phyloP scores from a whole-genome alignment of 257 asterid genomes.

The Gentiana dahurica region DNA sequence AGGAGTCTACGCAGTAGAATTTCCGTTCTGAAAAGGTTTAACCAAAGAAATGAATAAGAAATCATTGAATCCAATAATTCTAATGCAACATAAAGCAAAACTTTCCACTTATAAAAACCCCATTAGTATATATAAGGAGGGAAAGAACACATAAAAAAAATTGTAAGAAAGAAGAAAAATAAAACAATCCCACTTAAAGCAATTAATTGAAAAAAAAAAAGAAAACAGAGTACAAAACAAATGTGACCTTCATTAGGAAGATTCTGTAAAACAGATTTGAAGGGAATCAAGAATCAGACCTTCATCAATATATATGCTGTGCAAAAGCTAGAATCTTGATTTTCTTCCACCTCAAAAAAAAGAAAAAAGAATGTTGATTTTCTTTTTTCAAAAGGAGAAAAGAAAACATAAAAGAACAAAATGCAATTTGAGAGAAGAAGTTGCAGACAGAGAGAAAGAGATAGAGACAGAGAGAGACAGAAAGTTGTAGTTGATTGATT shows the following conservation, averaged over 20 bases:
- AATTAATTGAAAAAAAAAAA: slow-evolving; percentile 15
- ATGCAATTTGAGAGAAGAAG: background rate
- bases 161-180: too few relatives aligned
- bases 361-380: too few relatives aligned
- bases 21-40: background rate
- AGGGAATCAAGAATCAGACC: slow-evolving; percentile 35
- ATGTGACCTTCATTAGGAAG: background rate
- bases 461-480: background rate
- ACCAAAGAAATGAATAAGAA: background rate
- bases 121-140: background rate
- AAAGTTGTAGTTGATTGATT: slow-evolving; percentile 2
- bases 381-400: too few relatives aligned
- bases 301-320: slow-evolving; percentile 27
- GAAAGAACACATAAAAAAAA: background rate
- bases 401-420: too few relatives aligned
- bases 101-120: background rate
- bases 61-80: slow-evolving; percentile 6
- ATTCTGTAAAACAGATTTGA: slow-evolving; percentile 1
- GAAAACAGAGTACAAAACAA: background rate
- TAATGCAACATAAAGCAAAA: slow-evolving; percentile 1
- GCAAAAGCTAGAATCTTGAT: too few relatives aligned
- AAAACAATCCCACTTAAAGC: slow-evolving; percentile 1
- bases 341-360: too few relatives aligned
- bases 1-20: background rate
- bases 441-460: background rate